Evolutionary conservation across 139 green algal species (phyloP), one percentile per base, ranked within the genome.

Genomic region (Microglena sp.): DNA sequence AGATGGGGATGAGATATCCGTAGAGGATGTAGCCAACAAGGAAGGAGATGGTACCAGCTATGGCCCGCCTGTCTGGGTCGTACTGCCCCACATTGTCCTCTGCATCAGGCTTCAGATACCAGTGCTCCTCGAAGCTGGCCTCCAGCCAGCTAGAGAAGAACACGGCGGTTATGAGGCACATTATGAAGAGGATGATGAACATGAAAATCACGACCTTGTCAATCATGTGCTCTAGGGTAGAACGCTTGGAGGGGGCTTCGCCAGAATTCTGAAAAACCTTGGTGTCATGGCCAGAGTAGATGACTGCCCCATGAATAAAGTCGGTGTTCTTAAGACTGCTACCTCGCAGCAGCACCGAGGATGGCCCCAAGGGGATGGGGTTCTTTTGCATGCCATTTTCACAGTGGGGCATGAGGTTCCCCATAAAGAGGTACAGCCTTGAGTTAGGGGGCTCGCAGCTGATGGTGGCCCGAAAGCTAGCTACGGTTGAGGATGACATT

Each of bases 1-100:
- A 93, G 67, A 96, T 96, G 60, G 90, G 90, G 18, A 96, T 87
- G 56, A 96, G 75, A 69, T 91, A 92, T 57, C 85, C 40, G 15
- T 50, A 50, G 40, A 50, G 11, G 40, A 50, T 50, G 15, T 11
- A 50, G 40, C 40, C 40, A 50, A 15, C 40, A 50, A 11, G 40
- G 11, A 11, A 50, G 40, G 11, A 50, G 40, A 78, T 73, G 1
- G 84, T 50, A 2, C 62, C 77, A 22, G 79, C 80, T 29, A 83
- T 50, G 1, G 43, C 71, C 0, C 71, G 75, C 15, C 55, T 32
- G 3, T 26, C 30, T 1, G 78, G 76, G 62, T 88, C 56, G 30
- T 82, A 87, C 60, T 77, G 56, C 2, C 53, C 21, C 3, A 36
- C n/a, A 2, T 34, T 40, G 15, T 57, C n/a, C n/a, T n/a, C n/a